phyloP scores from a whole-genome alignment of 352 stramenopile genomes.

The Phytophthora chlamydospora region DNA sequence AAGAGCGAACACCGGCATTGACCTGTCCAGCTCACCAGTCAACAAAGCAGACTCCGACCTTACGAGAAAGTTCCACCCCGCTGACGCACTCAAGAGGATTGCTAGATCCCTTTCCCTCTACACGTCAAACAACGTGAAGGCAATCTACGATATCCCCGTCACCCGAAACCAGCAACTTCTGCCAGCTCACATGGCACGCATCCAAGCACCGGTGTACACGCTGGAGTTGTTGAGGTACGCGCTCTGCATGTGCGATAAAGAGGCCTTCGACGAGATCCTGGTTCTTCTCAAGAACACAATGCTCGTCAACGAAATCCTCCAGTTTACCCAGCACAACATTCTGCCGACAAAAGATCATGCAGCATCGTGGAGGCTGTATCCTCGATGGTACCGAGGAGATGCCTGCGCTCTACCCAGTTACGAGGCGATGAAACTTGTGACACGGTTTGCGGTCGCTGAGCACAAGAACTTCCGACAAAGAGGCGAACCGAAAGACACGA shows the following conservation, averaged over 20 bases:
- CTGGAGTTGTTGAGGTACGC: conserved; percentile 67
- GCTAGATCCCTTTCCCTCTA: conserved; percentile 67
- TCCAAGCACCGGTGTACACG: conserved; percentile 61
- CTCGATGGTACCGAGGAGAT: conserved; percentile 67
- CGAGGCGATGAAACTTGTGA: conserved; percentile 64
- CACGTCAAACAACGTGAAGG: conserved; percentile 58
- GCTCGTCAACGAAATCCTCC: conserved; percentile 59
- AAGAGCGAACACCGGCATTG: neutral
- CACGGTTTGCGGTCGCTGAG: conserved; percentile 64
- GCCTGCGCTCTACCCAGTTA: conserved; percentile 50
- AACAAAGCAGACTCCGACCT: neutral
- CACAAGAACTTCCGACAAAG: conserved; percentile 44
- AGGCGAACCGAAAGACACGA: conserved; percentile 37
- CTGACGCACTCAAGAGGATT: conserved; percentile 51
- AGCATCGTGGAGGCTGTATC: conserved; percentile 46
- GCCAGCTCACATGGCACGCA: conserved; percentile 40
- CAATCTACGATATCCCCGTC: conserved; percentile 43
- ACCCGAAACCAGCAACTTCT: conserved; percentile 20
- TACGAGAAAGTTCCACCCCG: conserved; percentile 3
- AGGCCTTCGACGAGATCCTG: conserved; percentile 65
- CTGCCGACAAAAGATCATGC: neutral
- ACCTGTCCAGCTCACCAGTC: neutral
- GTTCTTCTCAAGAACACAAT: conserved; percentile 63
- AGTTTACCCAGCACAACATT: conserved; percentile 46
- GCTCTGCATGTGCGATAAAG: conserved; percentile 63